Percentiles rank a stretch among this genome's conserved stretches.
Evolutionary conservation across 768 basidiomycete species (phyloP).

Genomic region (Polyporus arcularius): DNA sequence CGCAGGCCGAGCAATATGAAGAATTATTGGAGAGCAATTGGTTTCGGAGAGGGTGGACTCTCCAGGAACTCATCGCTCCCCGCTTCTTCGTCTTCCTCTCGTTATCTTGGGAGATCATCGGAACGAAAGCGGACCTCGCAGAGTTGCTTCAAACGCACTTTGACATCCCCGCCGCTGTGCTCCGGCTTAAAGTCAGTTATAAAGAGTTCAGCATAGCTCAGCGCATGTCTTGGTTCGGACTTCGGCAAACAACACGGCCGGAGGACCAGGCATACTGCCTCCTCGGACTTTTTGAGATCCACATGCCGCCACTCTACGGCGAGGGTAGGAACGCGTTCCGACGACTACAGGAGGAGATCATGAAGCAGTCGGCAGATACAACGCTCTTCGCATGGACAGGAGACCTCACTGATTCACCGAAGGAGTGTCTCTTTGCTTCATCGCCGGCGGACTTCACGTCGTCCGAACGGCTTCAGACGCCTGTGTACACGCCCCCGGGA

Average conservation of each 20-base stretch:
- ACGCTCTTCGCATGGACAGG: background rate
- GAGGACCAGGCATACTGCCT: conserved; percentile 3
- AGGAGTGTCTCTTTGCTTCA: no score
- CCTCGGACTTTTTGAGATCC: background rate
- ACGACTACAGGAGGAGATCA: background rate
- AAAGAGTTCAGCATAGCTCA: background rate
- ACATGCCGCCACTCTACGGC: background rate
- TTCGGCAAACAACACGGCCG: background rate
- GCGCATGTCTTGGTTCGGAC: background rate
- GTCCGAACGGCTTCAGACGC: no score
- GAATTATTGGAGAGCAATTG: no score
- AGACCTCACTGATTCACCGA: no score
- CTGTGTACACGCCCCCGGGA: no score
- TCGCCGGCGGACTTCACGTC: no score
- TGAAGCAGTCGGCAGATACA: background rate
- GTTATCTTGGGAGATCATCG: background rate
- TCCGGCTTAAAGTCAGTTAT: background rate
- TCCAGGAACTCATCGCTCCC: background rate
- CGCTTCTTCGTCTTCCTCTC: background rate
- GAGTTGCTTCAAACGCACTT: no score
- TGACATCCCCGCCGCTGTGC: background rate
- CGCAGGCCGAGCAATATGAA: no score
- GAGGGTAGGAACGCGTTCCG: background rate
- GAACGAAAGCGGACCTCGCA: background rate
- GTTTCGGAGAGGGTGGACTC: background rate